Evolutionary conservation across 2,329 filamentous ascomycete genomes (phyloP), one percentile per base, ranked within the genome.

Genomic region (Hymenoscyphus fraxineus): DNA sequence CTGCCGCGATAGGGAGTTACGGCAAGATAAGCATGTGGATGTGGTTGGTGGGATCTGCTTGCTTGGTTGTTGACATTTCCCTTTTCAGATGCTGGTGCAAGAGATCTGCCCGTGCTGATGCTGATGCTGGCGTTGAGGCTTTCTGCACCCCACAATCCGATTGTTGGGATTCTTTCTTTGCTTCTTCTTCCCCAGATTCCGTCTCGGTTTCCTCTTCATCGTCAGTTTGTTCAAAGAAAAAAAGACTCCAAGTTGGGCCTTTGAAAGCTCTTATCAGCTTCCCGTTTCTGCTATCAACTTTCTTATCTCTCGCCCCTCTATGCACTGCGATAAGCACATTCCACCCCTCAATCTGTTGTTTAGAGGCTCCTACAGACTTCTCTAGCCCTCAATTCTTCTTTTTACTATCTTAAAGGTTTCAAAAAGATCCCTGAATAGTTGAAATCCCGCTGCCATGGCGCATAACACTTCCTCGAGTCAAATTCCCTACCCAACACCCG

Each of bases 401-500:
- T 19, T 6, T 35, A 6, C 38, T n/a, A 22, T 58, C 19, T 22
- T 58, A 0, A 2, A 27, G 9, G 10, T 39, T 10, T 47, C 1
- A 47, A 13, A 55, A 60, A 27, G 31, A 16, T 32, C 32, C 31
- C 31, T 22, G 6, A n/a, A 13, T 39, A 15, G 19, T 56, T 47
- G 22, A 27, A 56, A 57, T 16, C 7, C 13, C 51, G 16, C 19
- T 67, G 71, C 59, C 61, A 74, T 73, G 71, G 63, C 62, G 19
- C 55, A 58, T 60, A 62, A 67, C 61, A 59, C 66, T 54, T 44
- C 55, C 19, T 56, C 61, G 5, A 55, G 57, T 19, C 19, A 54
- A 19, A 58, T 68, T 40, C 66, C 69, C 59, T 73, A 74, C 56
- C 73, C 73, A 58, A 74, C 71, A 56, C 72, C 72, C 16, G 66